Percentiles rank a stretch among this genome's conserved stretches.
These are phyloP conservation scores for Talaromyces sp. DNA, from an alignment of 2,329 filamentous ascomycete genomes.

Conservation along the genomic window DNA sequence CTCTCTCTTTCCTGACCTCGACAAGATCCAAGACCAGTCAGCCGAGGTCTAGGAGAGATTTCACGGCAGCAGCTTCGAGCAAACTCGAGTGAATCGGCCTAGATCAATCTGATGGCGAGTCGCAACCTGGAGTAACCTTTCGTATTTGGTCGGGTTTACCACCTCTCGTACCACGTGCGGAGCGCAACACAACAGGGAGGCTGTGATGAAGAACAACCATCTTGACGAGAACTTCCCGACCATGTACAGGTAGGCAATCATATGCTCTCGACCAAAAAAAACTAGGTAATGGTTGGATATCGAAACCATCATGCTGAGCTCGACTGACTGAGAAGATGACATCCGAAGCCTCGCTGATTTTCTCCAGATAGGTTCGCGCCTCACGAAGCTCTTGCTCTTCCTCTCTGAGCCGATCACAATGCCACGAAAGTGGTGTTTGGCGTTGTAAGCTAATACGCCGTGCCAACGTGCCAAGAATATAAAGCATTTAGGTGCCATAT, in stretches of 20 bases:
- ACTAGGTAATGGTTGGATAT: slow-evolving; percentile 25
- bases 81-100: slow-evolving; percentile 27
- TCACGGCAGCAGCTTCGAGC: slow-evolving; percentile 27
- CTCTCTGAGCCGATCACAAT: slow-evolving; percentile 37
- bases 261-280: slow-evolving; percentile 21
- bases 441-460: slow-evolving; percentile 29
- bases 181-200: slow-evolving; percentile 29
- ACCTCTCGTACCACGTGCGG: slow-evolving; percentile 37
- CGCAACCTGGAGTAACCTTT: slow-evolving; percentile 34
- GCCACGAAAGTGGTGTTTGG: slow-evolving; percentile 35
- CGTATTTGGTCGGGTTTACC: slow-evolving; percentile 40
- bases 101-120: slow-evolving; percentile 35
- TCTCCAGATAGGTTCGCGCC: slow-evolving; percentile 27
- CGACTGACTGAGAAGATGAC: slow-evolving; percentile 41
- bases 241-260: slow-evolving; percentile 38
- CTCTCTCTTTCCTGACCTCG: background rate
- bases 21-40: background rate
- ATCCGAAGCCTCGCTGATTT: slow-evolving; percentile 44
- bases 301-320: slow-evolving; percentile 36
- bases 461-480: background rate
- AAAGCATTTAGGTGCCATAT: background rate
- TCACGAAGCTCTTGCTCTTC: slow-evolving; percentile 34
- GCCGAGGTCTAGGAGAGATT: background rate
- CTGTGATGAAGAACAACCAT: slow-evolving; percentile 39
- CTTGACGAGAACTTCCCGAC: slow-evolving; percentile 41